A percentile compares a stretch with the other conserved stretches of the same genome.
Evolutionary conservation across 257 asterid genomes (phyloP).

Genomic region (Solanum pinnatisectum): DNA sequence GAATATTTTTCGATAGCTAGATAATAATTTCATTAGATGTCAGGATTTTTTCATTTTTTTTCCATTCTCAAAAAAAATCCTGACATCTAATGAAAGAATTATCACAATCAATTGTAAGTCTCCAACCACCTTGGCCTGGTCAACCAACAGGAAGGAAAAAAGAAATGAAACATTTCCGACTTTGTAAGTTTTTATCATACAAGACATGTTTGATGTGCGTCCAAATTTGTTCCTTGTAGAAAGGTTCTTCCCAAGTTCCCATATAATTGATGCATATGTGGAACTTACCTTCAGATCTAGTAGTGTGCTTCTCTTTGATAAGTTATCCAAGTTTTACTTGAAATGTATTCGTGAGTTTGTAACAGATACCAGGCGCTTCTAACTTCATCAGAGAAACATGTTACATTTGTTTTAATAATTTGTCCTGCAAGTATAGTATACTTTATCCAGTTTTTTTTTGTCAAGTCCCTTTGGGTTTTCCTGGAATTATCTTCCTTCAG

Average conservation of each 20-base stretch:
- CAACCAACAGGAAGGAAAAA: not conserved
- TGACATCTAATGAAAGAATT: not conserved
- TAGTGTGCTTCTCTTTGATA: not conserved
- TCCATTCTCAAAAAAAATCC: not conserved
- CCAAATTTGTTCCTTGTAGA: not conserved
- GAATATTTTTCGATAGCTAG: not conserved
- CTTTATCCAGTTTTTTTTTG: not conserved
- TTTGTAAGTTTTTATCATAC: not conserved
- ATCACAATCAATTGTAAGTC: not conserved
- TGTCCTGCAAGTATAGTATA: not conserved
- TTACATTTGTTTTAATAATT: not conserved
- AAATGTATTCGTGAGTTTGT: not conserved
- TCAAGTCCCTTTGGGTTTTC: not conserved
- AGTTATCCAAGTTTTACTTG: not conserved
- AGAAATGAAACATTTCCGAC: not conserved
- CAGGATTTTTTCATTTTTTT: not conserved
- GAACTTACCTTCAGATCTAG: not conserved
- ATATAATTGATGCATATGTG: not conserved
- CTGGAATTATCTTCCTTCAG: not conserved
- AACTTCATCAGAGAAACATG: not conserved
- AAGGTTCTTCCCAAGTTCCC: not conserved
- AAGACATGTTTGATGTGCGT: not conserved
- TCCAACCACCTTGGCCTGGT: not conserved
- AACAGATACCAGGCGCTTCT: not conserved
- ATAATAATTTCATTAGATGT: not conserved